These are phyloP conservation scores for Caryopteris hybrid DNA, from an alignment of 305 asterid species.

Conservation along the genomic window DNA sequence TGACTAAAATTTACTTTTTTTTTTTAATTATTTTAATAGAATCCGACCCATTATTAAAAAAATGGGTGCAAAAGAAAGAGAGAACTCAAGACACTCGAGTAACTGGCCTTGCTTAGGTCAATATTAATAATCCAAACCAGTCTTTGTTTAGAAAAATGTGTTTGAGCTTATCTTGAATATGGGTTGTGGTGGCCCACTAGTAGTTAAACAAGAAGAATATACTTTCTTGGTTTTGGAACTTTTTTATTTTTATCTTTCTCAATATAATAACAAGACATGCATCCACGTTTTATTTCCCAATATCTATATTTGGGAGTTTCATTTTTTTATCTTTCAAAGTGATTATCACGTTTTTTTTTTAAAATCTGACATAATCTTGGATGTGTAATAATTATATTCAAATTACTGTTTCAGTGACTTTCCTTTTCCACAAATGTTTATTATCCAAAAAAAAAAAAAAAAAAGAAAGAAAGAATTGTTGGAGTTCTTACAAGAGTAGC, in stretches of 20 bases:
- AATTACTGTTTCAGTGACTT: too few species aligned
- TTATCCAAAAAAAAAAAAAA: too few species aligned
- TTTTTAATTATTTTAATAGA: too few species aligned
- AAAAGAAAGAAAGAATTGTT: too few species aligned
- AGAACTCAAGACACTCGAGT: too few species aligned
- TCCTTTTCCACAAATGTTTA: too few species aligned
- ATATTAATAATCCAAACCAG: too few species aligned
- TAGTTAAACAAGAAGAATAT: background rate
- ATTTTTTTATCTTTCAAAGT: background rate
- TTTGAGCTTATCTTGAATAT: slow-evolving; percentile 20
- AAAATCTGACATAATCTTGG: background rate
- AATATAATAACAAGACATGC: background rate
- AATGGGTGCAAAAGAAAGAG: too few species aligned
- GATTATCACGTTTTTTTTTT: background rate
- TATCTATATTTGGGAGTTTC: background rate
- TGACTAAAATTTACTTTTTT: too few species aligned
- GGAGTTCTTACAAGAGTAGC: background rate
- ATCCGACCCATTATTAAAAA: too few species aligned
- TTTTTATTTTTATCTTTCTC: background rate
- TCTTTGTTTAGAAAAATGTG: background rate
- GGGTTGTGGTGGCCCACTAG: slow-evolving; percentile 10
- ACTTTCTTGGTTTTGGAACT: background rate
- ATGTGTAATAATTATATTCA: too few species aligned
- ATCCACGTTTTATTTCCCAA: background rate
- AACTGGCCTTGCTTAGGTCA: too few species aligned